phyloP scores from a whole-genome alignment of 2,329 filamentous ascomycete genomes.

The Magnaporthales sp. region DNA sequence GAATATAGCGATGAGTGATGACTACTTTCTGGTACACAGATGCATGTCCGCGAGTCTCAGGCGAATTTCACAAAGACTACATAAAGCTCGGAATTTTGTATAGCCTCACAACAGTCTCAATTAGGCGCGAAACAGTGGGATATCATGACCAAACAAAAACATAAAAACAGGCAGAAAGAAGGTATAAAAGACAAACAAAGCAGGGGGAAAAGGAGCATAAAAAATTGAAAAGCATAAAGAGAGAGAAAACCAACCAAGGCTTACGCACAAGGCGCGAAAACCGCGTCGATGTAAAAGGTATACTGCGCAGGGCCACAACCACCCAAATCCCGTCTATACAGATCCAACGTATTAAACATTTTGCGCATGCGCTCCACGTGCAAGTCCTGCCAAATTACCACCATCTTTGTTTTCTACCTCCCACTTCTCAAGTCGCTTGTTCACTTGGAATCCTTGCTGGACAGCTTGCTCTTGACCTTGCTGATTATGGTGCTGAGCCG shows the following conservation, averaged over 20 bases:
- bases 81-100: not conserved
- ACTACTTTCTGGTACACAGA: slow-evolving; percentile 4
- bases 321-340: not conserved
- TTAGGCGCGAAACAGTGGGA: not conserved
- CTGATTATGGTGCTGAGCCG: slow-evolving; percentile 54
- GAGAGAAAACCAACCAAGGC: not conserved
- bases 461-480: slow-evolving; percentile 43
- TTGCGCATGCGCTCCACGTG: not conserved
- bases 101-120: not conserved
- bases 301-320: not conserved
- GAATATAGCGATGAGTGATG: not conserved
- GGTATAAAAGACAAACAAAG: not conserved
- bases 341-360: slow-evolving; percentile 1
- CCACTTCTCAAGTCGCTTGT: not conserved
- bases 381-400: not conserved
- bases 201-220: slow-evolving; percentile 6
- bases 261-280: not conserved
- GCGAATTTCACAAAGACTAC: not conserved
- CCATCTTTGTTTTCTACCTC: not conserved
- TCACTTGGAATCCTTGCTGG: slow-evolving; percentile 15
- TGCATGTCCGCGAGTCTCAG: slow-evolving; percentile 1
- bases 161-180: not conserved
- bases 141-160: slow-evolving; percentile 2
- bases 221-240: not conserved
- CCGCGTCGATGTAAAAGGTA: not conserved